phyloP scores from a whole-genome alignment of 83 land plant genomes.

The Thuja plicata region DNA sequence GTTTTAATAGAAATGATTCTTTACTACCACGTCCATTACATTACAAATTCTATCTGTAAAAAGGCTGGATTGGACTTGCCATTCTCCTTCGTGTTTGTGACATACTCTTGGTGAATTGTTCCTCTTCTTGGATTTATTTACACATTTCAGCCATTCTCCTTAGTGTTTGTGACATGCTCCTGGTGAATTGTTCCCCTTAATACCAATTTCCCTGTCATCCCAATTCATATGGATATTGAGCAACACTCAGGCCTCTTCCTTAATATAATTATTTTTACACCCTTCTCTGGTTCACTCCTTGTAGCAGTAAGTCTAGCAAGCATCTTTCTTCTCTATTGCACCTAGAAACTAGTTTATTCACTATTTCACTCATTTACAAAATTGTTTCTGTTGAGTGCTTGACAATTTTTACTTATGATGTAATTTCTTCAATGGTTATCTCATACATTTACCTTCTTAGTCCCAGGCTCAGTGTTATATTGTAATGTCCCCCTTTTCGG shows the following conservation, averaged over 20 bases:
- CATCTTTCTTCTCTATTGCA: neutral
- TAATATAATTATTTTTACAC: too few relatives aligned
- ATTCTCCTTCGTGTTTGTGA: neutral
- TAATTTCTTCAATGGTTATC: too few relatives aligned
- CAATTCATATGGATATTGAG: neutral
- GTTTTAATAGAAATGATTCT: neutral
- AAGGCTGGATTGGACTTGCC: neutral
- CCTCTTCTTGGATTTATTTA: neutral
- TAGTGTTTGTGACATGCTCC: neutral
- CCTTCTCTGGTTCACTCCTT: neutral
- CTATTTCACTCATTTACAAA: neutral
- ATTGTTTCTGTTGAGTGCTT: neutral
- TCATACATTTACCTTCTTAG: too few relatives aligned
- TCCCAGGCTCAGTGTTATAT: too few relatives aligned
- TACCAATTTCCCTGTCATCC: neutral
- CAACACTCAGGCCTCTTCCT: neutral
- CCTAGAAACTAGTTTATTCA: neutral
- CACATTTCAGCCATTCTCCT: neutral
- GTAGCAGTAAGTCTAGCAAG: neutral
- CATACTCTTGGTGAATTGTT: neutral
- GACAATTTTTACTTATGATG: neutral
- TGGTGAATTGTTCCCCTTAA: neutral
- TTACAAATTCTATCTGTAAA: neutral
- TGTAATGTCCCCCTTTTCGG: too few relatives aligned
- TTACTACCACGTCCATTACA: neutral